Conservation (phyloP, 257 asterid genomes). For the Nicotiana tabacum region DNA sequence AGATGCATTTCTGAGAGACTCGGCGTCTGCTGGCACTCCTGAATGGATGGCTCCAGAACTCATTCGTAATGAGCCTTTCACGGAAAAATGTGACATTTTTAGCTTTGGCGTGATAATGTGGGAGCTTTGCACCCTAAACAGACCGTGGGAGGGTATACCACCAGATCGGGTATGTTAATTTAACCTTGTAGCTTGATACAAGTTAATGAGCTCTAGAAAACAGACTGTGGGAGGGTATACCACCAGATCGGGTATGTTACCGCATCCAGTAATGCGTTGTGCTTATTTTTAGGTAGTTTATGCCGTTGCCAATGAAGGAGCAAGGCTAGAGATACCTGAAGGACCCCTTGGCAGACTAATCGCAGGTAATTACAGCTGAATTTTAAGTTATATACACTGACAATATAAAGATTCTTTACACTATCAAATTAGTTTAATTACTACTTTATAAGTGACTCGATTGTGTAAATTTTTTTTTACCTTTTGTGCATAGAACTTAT, state of each 20-base stretch:
- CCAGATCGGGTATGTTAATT: conserved; percentile 66
- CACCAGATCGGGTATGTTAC: conserved; percentile 71
- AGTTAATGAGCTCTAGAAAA: neutral
- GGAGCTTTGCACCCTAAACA: conserved; percentile 82
- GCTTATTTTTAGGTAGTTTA: conserved; percentile 48
- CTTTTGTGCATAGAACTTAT: too few species aligned
- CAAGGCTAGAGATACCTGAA: conserved; percentile 76
- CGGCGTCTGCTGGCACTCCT: conserved; percentile 95
- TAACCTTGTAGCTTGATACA: neutral
- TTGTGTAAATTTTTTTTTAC: too few species aligned
- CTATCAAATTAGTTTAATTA: neutral
- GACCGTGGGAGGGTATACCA: conserved; percentile 93
- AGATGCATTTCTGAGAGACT: conserved; percentile 50
- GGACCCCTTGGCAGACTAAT: conserved; percentile 79
- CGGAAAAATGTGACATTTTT: conserved; percentile 95
- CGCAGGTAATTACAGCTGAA: conserved; percentile 37
- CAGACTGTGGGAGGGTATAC: conserved; percentile 85
- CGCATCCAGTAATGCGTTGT: neutral
- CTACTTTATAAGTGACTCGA: neutral
- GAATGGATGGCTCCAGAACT: conserved; percentile 99
- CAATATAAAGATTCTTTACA: neutral
- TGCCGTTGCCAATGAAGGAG: conserved; percentile 58
- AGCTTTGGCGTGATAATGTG: conserved; percentile 89
- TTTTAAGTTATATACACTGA: neutral
- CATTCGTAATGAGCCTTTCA: conserved; percentile 77